Conservation (phyloP, 1,284 basidiomycete genomes). For the Trichosporon ovoides region DNA sequence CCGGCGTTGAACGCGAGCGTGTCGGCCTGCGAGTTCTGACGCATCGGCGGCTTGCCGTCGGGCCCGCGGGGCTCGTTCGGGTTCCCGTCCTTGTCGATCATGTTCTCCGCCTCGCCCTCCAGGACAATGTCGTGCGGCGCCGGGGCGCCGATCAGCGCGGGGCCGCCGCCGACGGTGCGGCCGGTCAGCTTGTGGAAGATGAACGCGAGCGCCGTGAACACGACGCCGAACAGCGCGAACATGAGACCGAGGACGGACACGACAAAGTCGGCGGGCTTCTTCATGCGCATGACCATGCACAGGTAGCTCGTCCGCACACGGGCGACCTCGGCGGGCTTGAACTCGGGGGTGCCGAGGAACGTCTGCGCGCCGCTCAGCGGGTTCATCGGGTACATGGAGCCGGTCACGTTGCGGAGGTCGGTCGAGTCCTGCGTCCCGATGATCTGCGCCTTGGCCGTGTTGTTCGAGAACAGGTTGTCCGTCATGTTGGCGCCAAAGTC, state of each 20-base stretch:
- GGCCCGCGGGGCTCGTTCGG: neutral
- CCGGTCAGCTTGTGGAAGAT: slow-evolving; percentile 17
- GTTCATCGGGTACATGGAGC: slow-evolving; percentile 10
- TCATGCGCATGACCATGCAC: slow-evolving; percentile 18
- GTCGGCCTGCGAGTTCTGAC: neutral
- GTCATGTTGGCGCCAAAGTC: slow-evolving; percentile 23
- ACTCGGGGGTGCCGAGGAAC: slow-evolving; percentile 12
- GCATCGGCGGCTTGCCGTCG: neutral
- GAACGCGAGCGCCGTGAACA: slow-evolving; percentile 12
- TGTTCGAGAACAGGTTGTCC: slow-evolving; percentile 18
- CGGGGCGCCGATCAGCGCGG: slow-evolving; percentile 3
- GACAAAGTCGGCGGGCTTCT: slow-evolving; percentile 17
- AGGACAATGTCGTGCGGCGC: slow-evolving; percentile 1
- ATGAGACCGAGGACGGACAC: slow-evolving; percentile 16
- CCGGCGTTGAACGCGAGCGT: slow-evolving; percentile 7
- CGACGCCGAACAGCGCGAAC: slow-evolving; percentile 19
- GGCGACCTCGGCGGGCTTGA: slow-evolving; percentile 8
- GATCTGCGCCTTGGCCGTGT: slow-evolving; percentile 3
- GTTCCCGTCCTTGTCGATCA: neutral
- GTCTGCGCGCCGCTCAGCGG: slow-evolving; percentile 9
- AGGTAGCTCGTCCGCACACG: slow-evolving; percentile 20
- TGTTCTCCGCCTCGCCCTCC: neutral
- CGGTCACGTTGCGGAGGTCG: slow-evolving; percentile 10
- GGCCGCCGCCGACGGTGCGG: slow-evolving; percentile 5
- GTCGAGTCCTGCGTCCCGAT: slow-evolving; percentile 7